Conservation (phyloP, 257 asterid species). For the Ocimum tenuiflorum region DNA sequence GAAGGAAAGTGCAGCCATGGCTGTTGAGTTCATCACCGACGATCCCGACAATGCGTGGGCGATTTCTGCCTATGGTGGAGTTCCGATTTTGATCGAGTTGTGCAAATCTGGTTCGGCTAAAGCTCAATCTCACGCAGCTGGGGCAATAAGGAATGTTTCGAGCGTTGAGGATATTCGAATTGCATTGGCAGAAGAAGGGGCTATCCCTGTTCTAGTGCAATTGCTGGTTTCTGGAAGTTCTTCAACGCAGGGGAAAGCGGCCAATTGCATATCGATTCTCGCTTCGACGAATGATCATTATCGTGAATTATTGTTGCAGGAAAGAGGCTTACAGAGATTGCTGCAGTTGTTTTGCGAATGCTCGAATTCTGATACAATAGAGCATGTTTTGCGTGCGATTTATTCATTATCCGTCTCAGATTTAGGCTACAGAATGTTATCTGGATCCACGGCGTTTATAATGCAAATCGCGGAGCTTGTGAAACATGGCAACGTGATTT, state of each 20-base stretch:
- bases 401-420: slow-evolving; percentile 66
- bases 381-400: slow-evolving; percentile 69
- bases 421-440: slow-evolving; percentile 45
- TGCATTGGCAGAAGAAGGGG: slow-evolving; percentile 76
- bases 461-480: slow-evolving; percentile 57
- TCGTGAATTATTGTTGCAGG: slow-evolving; percentile 48
- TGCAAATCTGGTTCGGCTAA: slow-evolving; percentile 64
- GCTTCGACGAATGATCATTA: slow-evolving; percentile 64
- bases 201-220: slow-evolving; percentile 55
- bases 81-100: slow-evolving; percentile 50
- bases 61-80: slow-evolving; percentile 76
- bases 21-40: slow-evolving; percentile 63
- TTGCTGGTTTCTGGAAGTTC: slow-evolving; percentile 56
- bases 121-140: slow-evolving; percentile 70
- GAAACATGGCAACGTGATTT: slow-evolving; percentile 57
- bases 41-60: slow-evolving; percentile 93
- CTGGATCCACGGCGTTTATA: slow-evolving; percentile 56
- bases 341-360: slow-evolving; percentile 56
- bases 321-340: slow-evolving; percentile 56
- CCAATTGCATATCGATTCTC: slow-evolving; percentile 62
- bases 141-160: slow-evolving; percentile 62
- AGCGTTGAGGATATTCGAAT: slow-evolving; percentile 57
- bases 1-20: slow-evolving; percentile 78
- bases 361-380: slow-evolving; percentile 51
- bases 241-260: slow-evolving; percentile 61